These are phyloP conservation scores for Solanum raphanifolium DNA, from an alignment of 257 asterid genomes.

Conservation along the genomic window DNA sequence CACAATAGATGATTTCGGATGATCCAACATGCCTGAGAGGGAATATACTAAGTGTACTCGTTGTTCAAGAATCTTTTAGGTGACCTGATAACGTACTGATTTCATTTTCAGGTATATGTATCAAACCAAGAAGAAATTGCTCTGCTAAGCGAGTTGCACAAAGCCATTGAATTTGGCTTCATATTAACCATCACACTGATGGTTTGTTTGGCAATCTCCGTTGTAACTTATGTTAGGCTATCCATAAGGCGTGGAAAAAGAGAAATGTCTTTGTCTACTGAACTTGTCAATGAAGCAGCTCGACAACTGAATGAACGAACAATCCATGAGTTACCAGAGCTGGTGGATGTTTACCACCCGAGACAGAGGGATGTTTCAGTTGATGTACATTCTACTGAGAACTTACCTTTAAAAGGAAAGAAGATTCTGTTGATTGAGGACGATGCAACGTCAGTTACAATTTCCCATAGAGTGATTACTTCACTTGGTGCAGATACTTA, in stretches of 20 bases:
- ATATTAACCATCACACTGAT: constrained; percentile 19
- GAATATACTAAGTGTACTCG: not conserved
- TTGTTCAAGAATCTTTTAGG: not conserved
- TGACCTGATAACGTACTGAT: not conserved
- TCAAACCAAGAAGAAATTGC: constrained; percentile 23
- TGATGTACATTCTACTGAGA: not conserved
- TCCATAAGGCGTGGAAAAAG: constrained; percentile 24
- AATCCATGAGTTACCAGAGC: no score
- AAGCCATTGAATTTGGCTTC: constrained; percentile 13
- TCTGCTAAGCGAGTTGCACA: constrained; percentile 6
- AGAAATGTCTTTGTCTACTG: constrained; percentile 38
- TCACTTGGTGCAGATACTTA: constrained; percentile 36
- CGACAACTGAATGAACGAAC: constrained; percentile 19
- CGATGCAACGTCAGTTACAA: constrained; percentile 14
- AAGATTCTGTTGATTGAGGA: constrained; percentile 58
- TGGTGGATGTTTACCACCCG: not conserved
- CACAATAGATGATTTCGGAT: no score
- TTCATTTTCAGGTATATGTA: constrained; percentile 26
- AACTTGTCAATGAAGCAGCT: constrained; percentile 53
- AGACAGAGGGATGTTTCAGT: not conserved
- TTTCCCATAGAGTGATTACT: constrained; percentile 25
- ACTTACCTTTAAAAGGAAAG: constrained; percentile 38
- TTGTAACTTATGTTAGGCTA: constrained; percentile 13
- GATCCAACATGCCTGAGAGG: no score
- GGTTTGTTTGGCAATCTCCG: constrained; percentile 3